Conservation (phyloP, 768 basidiomycete genomes). For the Suillus ampliporus region DNA sequence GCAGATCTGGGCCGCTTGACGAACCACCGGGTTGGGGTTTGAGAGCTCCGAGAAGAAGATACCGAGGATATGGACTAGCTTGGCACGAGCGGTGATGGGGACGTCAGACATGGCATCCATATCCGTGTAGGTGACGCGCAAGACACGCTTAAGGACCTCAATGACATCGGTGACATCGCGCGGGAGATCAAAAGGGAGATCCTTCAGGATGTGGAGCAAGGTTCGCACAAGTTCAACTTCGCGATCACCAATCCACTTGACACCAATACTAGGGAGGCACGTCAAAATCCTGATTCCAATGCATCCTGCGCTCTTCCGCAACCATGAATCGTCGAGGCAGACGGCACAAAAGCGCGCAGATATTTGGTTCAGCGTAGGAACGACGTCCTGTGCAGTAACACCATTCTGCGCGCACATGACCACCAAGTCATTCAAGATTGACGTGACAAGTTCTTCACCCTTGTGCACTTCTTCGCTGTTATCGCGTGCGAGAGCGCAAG, state of each 20-base stretch:
- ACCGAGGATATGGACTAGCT: slow-evolving; percentile 72
- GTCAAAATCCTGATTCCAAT: slow-evolving; percentile 84
- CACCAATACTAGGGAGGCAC: slow-evolving; percentile 68
- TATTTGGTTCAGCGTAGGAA: slow-evolving; percentile 78
- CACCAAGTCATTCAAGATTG: slow-evolving; percentile 72
- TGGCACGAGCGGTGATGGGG: slow-evolving; percentile 50
- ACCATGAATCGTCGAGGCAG: slow-evolving; percentile 92
- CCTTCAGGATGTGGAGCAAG: slow-evolving; percentile 90
- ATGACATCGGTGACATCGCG: slow-evolving; percentile 79
- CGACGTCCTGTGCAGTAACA: slow-evolving; percentile 58
- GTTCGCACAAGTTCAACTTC: slow-evolving; percentile 91
- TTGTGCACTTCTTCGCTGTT: slow-evolving; percentile 62
- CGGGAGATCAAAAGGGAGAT: slow-evolving; percentile 90
- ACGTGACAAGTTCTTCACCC: slow-evolving; percentile 63
- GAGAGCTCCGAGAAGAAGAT: slow-evolving; percentile 90
- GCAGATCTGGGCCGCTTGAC: slow-evolving; percentile 82
- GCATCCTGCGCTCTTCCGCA: slow-evolving; percentile 87
- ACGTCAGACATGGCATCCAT: slow-evolving; percentile 52
- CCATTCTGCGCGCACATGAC: slow-evolving; percentile 53
- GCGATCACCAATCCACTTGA: slow-evolving; percentile 82
- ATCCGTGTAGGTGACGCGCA: slow-evolving; percentile 63
- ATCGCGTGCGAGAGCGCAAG: slow-evolving; percentile 74
- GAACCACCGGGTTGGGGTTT: slow-evolving; percentile 83
- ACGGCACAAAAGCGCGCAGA: slow-evolving; percentile 83
- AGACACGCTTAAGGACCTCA: slow-evolving; percentile 72